These are phyloP conservation scores for Artomyces pyxidatus DNA, from an alignment of 768 basidiomycete species.

Conservation along the genomic window DNA sequence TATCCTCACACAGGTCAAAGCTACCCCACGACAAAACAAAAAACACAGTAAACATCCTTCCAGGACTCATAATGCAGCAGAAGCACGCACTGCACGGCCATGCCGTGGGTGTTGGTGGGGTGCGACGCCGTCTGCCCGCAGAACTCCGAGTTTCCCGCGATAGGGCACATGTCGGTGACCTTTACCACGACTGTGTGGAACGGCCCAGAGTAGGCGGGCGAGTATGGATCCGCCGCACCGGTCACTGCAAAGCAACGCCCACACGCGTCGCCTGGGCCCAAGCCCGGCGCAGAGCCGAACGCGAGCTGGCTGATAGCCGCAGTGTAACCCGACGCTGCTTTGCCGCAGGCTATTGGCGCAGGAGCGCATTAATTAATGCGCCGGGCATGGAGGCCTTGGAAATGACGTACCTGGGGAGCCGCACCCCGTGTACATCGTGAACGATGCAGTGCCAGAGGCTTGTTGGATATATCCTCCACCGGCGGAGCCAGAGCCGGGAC, in stretches of 20 bases:
- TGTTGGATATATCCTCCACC: slow-evolving; percentile 47
- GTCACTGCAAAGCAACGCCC: slow-evolving; percentile 54
- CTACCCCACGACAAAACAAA: slow-evolving; percentile 22
- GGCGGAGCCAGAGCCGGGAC: no score
- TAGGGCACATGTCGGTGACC: slow-evolving; percentile 37
- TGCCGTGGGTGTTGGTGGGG: slow-evolving; percentile 34
- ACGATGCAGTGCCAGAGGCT: slow-evolving; percentile 44
- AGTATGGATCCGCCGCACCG: slow-evolving; percentile 42
- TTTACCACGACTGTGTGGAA: slow-evolving; percentile 50
- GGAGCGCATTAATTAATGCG: background rate
- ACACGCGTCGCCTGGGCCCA: slow-evolving; percentile 50
- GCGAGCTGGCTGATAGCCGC: slow-evolving; percentile 52
- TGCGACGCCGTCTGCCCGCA: slow-evolving; percentile 42
- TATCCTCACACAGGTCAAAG: slow-evolving; percentile 56
- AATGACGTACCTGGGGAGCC: slow-evolving; percentile 32
- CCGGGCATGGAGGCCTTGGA: background rate
- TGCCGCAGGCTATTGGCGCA: slow-evolving; percentile 49
- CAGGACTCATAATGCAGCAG: background rate
- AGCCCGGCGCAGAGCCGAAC: slow-evolving; percentile 42
- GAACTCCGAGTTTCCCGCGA: slow-evolving; percentile 41
- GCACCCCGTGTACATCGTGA: slow-evolving; percentile 50
- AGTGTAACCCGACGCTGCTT: slow-evolving; percentile 39
- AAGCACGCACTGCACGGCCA: slow-evolving; percentile 41
- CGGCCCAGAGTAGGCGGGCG: slow-evolving; percentile 40
- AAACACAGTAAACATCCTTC: background rate